Percentiles rank a stretch among this genome's conserved stretches.
These are phyloP conservation scores for Sarocladium oryzae DNA, from an alignment of 2,329 filamentous ascomycete species.

Conservation along the genomic window DNA sequence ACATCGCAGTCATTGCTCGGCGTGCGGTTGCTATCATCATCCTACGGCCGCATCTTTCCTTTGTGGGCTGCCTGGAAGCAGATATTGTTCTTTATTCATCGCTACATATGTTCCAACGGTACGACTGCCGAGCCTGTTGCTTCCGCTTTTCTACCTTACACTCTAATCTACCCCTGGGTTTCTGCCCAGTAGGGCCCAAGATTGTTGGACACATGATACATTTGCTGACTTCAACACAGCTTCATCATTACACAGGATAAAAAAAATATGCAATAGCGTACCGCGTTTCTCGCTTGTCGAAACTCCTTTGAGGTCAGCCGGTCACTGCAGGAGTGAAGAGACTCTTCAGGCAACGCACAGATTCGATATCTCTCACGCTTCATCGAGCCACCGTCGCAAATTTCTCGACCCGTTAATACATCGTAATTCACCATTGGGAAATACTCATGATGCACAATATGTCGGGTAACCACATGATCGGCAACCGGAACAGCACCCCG, in stretches of 20 bases:
- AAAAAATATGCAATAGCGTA: conserved; percentile 28
- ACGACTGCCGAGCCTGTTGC: background rate
- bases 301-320: conserved; percentile 76
- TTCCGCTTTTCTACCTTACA: background rate
- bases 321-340: conserved; percentile 65
- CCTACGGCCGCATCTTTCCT: conserved; percentile 9
- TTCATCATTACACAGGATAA: conserved; percentile 18
- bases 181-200: conserved; percentile 7
- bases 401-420: conserved; percentile 14
- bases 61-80: conserved; percentile 13
- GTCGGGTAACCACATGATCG: conserved; percentile 63
- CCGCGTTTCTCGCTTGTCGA: conserved; percentile 20
- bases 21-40: conserved; percentile 4
- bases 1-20: conserved; percentile 10
- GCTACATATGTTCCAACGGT: conserved; percentile 14
- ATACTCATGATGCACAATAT: conserved; percentile 46
- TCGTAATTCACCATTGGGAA: conserved; percentile 10
- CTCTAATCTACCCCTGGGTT: background rate
- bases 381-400: conserved; percentile 11
- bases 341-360: conserved; percentile 16
- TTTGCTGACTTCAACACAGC: conserved; percentile 18
- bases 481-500: conserved; percentile 95
- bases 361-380: conserved; percentile 13
- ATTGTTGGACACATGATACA: background rate
- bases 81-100: conserved; percentile 22